Evolutionary conservation across 2,329 filamentous ascomycete species (phyloP), one percentile per base, ranked within the genome.

Genomic region (Fusarium abutilonis): DNA sequence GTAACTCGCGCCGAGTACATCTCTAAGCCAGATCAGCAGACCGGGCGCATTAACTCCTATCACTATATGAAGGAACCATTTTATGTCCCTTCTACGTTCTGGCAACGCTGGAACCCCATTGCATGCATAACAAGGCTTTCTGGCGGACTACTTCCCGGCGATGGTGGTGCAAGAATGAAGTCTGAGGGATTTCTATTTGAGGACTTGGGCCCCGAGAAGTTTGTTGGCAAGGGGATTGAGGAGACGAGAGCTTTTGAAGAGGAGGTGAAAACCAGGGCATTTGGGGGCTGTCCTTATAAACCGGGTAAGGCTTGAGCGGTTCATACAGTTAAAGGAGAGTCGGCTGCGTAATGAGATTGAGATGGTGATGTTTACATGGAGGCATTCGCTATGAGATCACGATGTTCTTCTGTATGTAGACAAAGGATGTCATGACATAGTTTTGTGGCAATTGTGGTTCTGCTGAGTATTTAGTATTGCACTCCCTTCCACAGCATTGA

Each of bases 21-120:
- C 38, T 75, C 76, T 2, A 77, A 83, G 0, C 77, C 83, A 1
- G 83, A 90, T 60, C 75, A 79, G 9, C 74, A 80, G 28, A 82
- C 83, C 0, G 83, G 83, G 1, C 82, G 83, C 4, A 80, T 86
- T 60, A 78, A 81, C 49, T 72, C 67, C 72, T 66, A 76, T 0
- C 64, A 78, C 34, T 90, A 86, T 74, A 80, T 87, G 23, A 83
- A 85, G 10, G 83, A 86, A 42, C 89, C 89, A 3, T 90, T 84
- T 75, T 91, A 91, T 73, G 79, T 84, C 21, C 80, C 83, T 58
- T 80, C 80, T 26, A 89, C 83, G 0, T 73, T 84, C 36, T 85
- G 81, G 84, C 85, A 82, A 67, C 83, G 85, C 56, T 92, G 84
- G 86, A 85, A 84, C 3, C 87, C 82, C 0, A 72, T 73, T 56